Evolutionary conservation across 1,284 basidiomycete species (phyloP).

Genomic region (Tylopilus orsonianus): DNA sequence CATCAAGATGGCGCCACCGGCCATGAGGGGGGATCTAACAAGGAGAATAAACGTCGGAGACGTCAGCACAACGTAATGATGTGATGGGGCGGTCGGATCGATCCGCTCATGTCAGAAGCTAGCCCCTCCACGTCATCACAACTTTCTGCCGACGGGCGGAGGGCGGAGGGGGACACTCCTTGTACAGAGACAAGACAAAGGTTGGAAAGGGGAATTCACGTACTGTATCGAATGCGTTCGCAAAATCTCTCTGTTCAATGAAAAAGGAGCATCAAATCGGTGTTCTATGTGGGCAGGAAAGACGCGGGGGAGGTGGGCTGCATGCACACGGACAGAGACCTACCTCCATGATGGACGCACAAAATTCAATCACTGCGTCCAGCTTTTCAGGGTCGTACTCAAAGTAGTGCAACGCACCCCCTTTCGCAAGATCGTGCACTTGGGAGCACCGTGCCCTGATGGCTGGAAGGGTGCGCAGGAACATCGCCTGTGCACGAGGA

Average conservation of each 20-base stretch:
- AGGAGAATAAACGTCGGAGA: background rate
- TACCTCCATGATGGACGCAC: constrained; percentile 79
- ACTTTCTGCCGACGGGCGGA: constrained; percentile 5
- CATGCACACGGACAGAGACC: constrained; percentile 6
- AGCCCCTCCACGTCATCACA: background rate
- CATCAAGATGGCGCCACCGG: constrained; percentile 87
- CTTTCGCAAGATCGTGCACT: constrained; percentile 76
- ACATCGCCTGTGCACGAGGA: constrained; percentile 48
- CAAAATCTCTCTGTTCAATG: constrained; percentile 75
- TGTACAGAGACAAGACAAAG: background rate
- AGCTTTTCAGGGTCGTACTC: constrained; percentile 81
- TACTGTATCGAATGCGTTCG: constrained; percentile 63
- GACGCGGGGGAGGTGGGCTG: background rate
- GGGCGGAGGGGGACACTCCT: constrained; percentile 9
- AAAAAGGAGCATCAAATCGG: background rate
- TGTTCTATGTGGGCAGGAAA: background rate
- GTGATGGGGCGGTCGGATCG: background rate
- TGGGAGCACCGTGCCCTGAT: constrained; percentile 82
- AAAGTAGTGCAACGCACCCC: constrained; percentile 81
- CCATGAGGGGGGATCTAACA: constrained; percentile 87
- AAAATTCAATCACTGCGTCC: constrained; percentile 74
- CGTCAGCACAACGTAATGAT: constrained; percentile 8
- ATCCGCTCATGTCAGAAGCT: background rate
- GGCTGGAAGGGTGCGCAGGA: constrained; percentile 84
- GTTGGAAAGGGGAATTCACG: constrained; percentile 24